A percentile compares a stretch with the other conserved stretches of the same genome.
Conservation (phyloP, 2,329 filamentous ascomycete genomes). For the Grosmannia serpens region DNA sequence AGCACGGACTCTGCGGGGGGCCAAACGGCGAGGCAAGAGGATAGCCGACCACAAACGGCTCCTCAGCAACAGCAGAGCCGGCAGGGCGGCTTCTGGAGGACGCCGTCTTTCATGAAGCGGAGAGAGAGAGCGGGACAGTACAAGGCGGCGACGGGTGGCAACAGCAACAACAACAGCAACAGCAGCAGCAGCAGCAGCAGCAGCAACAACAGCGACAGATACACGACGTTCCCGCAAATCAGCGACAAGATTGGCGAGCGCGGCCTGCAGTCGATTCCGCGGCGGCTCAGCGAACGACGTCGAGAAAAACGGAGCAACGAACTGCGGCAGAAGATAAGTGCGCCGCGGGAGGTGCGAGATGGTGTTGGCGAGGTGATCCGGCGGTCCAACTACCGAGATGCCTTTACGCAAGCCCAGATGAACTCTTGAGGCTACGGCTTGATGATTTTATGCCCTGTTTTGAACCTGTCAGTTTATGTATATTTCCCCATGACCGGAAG, state of each 20-base stretch:
- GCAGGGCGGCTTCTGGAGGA: conserved; percentile 13
- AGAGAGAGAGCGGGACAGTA: neutral
- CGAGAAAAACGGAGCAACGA: conserved; percentile 48
- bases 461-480: conserved; percentile 11
- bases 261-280: conserved; percentile 38
- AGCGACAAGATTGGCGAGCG: conserved; percentile 37
- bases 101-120: conserved; percentile 2
- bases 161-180: too few relatives aligned
- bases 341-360: conserved; percentile 45
- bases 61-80: conserved; percentile 15
- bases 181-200: neutral
- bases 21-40: conserved; percentile 10
- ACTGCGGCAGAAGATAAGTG: conserved; percentile 48
- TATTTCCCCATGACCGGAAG: neutral
- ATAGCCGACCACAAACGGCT: conserved; percentile 25
- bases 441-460: conserved; percentile 5
- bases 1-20: conserved; percentile 33
- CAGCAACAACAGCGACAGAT: neutral
- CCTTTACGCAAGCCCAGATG: conserved; percentile 9
- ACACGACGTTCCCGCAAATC: conserved; percentile 22
- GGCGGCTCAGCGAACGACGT: conserved; percentile 44
- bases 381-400: conserved; percentile 27
- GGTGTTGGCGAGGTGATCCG: conserved; percentile 46
- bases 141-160: neutral
- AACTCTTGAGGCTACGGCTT: neutral